These are phyloP conservation scores for Dipodascus albidus DNA, from an alignment of 805 yeast genomes.

Conservation along the genomic window DNA sequence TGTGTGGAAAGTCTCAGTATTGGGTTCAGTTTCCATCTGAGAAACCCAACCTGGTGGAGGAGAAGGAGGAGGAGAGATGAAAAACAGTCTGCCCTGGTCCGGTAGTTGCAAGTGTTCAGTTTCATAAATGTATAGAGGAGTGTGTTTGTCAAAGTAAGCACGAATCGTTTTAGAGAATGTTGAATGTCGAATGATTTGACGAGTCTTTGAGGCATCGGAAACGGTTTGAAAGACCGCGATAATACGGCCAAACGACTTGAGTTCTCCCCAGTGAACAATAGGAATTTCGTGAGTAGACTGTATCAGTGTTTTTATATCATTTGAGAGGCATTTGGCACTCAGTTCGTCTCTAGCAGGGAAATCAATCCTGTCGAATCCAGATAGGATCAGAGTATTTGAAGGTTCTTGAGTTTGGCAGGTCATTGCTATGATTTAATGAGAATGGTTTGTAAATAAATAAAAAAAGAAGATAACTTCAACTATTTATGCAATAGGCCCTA, in stretches of 20 bases:
- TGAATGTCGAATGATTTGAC: neutral
- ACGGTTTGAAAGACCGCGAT: conserved; percentile 14
- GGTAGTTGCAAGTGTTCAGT: conserved; percentile 15
- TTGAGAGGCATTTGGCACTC: neutral
- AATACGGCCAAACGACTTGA: conserved; percentile 16
- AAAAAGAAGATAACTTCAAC: too few relatives aligned
- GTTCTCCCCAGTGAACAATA: conserved; percentile 16
- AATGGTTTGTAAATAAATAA: too few relatives aligned
- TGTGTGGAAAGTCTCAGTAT: conserved; percentile 12
- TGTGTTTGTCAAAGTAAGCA: conserved; percentile 5
- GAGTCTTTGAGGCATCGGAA: conserved; percentile 10
- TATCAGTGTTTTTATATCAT: neutral
- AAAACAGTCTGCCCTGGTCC: conserved; percentile 17
- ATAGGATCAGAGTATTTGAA: conserved; percentile 10
- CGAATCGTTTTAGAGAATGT: conserved; percentile 6
- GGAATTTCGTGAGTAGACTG: neutral
- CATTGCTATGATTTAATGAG: too few relatives aligned
- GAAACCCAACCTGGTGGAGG: conserved; percentile 21
- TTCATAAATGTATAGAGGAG: conserved; percentile 2
- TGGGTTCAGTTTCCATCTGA: conserved; percentile 15
- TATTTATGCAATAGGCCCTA: too few relatives aligned
- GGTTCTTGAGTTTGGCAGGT: conserved; percentile 5
- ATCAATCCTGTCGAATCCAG: conserved; percentile 8
- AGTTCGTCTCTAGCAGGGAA: neutral
- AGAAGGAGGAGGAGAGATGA: conserved; percentile 20